Evolutionary conservation across 208 protist species (phyloP).

Genomic region (Tritrichomonas foetus): DNA sequence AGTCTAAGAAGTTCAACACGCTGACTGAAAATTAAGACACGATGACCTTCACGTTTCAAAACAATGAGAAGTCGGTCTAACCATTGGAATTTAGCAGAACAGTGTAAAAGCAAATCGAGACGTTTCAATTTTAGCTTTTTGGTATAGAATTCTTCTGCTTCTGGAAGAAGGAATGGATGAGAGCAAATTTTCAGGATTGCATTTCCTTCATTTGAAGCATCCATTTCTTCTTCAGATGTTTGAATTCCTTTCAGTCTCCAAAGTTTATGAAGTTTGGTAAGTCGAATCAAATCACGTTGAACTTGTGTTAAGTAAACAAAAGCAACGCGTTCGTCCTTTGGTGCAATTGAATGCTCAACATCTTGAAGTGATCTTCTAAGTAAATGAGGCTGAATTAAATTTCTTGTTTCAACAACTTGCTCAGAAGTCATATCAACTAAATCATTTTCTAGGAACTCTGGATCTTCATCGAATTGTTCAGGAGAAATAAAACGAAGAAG

Average conservation of each 20-base stretch:
- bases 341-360: slow-evolving; percentile 47
- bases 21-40: slow-evolving; percentile 96
- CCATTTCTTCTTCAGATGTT: neutral
- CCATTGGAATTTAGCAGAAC: slow-evolving; percentile 43
- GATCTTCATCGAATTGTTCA: slow-evolving; percentile 60
- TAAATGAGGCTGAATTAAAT: neutral
- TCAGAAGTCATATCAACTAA: neutral
- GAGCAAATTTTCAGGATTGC: slow-evolving; percentile 71
- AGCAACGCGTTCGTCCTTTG: slow-evolving; percentile 52
- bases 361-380: neutral
- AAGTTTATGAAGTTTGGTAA: neutral
- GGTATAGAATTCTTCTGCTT: slow-evolving; percentile 65
- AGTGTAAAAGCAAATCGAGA: neutral
- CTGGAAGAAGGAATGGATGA: slow-evolving; percentile 87
- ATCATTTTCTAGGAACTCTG: slow-evolving; percentile 49
- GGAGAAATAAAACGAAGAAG: slow-evolving; percentile 73
- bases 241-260: neutral
- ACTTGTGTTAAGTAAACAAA: slow-evolving; percentile 48
- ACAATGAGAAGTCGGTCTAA: slow-evolving; percentile 53
- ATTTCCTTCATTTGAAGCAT: slow-evolving; percentile 47
- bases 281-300: slow-evolving; percentile 39
- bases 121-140: slow-evolving; percentile 42
- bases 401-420: neutral
- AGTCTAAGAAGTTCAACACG: slow-evolving; percentile 66
- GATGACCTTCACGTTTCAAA: slow-evolving; percentile 67